Base-by-base conservation (phyloP, 495 filamentous ascomycete genomes). In the Friedmanniomyces endolithicus region DNA sequence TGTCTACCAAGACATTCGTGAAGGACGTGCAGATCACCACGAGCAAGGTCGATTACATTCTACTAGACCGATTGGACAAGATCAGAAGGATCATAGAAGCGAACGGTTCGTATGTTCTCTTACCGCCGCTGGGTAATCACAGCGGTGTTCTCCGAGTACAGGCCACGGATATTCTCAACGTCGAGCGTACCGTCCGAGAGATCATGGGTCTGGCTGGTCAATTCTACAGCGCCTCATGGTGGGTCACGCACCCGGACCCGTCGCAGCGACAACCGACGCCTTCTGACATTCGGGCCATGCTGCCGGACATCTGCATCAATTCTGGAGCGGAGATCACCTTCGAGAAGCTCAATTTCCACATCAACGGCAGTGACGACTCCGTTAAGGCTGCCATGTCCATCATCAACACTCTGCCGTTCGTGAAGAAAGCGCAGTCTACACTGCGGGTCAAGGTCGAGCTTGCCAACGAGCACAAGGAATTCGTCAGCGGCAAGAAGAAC, bases 381-480 rank as follows among this genome's bases (percentile, higher is more conserved):
- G 90, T 95, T 61, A 96, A 97, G 67, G 82, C 84, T 37, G 92
- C 90, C 22, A 80, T 99, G 74, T 86, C 81, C 69, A 87, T 96
- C 45, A 86, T 97, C 59, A 84, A 92, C 56, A 82, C 94, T 64
- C 87, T 95, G 55, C 85, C 86, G 22, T 94, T 95, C 59, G 87
- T 90, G 50, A 84, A 84, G 56, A 83, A 85, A 48, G 82, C 86
- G 39, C 85, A 88, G 63, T 94, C 92, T 60, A 87, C 90, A 64
- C 94, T 97, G 68, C 82, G 88, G 14, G 89, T 97, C 64, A 95
- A 95, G 78, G 94, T 98, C 50, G 92, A 98, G 72, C 83, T 98
- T 25, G 94, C 92, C 55, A 97, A 97, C 65, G 92, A 98, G 72
- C 92, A 98, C 70, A 98, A 98, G 71, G 92, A 98, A 66, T 98